These are phyloP conservation scores for Lactarius trivialis DNA, from an alignment of 768 basidiomycete species.

Conservation along the genomic window DNA sequence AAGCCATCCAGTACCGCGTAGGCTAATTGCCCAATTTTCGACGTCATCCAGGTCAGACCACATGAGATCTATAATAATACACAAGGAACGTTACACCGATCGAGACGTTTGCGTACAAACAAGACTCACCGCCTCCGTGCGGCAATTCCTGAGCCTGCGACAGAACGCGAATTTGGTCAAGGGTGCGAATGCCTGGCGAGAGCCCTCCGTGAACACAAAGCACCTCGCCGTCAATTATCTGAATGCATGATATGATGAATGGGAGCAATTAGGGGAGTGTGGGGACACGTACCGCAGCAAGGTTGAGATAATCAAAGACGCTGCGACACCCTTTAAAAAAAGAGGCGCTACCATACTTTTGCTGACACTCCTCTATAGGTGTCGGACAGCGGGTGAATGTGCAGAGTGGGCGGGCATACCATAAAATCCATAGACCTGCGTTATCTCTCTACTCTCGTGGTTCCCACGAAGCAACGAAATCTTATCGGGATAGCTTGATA, in stretches of 20 bases:
- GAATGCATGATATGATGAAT: background rate
- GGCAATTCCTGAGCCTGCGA: conserved; percentile 97
- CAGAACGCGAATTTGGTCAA: conserved; percentile 90
- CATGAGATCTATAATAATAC: conserved; percentile 70
- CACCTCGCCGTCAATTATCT: conserved; percentile 92
- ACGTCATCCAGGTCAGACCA: conserved; percentile 98
- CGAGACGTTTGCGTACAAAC: background rate
- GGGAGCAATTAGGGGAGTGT: background rate
- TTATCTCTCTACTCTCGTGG: conserved; percentile 96
- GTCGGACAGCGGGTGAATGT: conserved; percentile 5
- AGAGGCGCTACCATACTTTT: conserved; percentile 91
- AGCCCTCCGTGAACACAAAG: conserved; percentile 95
- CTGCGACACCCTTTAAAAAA: conserved; percentile 98
- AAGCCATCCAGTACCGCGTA: conserved; percentile 92
- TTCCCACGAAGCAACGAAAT: conserved; percentile 91
- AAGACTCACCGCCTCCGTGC: conserved; percentile 76
- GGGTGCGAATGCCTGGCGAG: conserved; percentile 89
- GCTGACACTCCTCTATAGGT: conserved; percentile 84
- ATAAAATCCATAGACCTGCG: conserved; percentile 98
- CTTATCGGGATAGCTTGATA: conserved; percentile 77
- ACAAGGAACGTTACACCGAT: background rate
- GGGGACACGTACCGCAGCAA: conserved; percentile 68
- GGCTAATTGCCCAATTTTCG: conserved; percentile 94
- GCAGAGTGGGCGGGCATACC: conserved; percentile 43
- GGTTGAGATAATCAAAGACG: conserved; percentile 92